Conservation (phyloP, 2,329 filamentous ascomycete genomes). For the Penicillium paneum region DNA sequence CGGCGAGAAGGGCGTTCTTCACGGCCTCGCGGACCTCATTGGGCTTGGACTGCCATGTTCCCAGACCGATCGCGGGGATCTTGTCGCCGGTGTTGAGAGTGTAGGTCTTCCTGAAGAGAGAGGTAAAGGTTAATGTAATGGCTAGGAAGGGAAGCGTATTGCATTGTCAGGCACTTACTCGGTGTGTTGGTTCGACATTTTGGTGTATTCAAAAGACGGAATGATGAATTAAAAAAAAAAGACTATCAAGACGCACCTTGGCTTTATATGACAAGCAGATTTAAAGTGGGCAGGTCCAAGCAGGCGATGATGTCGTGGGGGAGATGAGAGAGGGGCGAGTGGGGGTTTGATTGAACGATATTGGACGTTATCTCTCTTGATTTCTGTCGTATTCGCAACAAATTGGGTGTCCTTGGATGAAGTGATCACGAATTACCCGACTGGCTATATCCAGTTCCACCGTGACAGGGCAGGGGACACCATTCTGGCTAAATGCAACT, state of each 20-base stretch:
- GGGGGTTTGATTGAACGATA: not conserved
- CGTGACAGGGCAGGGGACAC: not conserved
- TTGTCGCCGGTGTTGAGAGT: slow-evolving; percentile 51
- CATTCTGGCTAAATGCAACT: slow-evolving; percentile 4
- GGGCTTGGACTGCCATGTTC: slow-evolving; percentile 55
- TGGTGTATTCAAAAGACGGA: slow-evolving; percentile 1
- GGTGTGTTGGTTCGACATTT: slow-evolving; percentile 25
- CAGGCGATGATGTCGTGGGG: slow-evolving; percentile 16
- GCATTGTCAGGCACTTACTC: slow-evolving; percentile 11
- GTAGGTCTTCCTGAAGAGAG: slow-evolving; percentile 34
- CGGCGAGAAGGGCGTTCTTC: slow-evolving; percentile 47
- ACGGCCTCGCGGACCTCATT: slow-evolving; percentile 52
- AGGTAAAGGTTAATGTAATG: not conserved
- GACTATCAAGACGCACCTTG: not conserved
- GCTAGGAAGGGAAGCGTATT: too few relatives aligned
- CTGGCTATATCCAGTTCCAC: not conserved
- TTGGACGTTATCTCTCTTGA: not conserved
- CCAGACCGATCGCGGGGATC: slow-evolving; percentile 52
- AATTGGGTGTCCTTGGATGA: not conserved
- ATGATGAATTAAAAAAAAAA: not conserved
- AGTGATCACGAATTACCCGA: slow-evolving; percentile 4
- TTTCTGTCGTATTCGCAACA: not conserved
- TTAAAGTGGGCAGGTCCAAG: slow-evolving; percentile 25
- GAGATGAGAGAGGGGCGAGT: not conserved
- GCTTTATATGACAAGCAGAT: slow-evolving; percentile 10